These are phyloP conservation scores for Fusarium pilosicola DNA, from an alignment of 2,329 filamentous ascomycete genomes.

Conservation along the genomic window DNA sequence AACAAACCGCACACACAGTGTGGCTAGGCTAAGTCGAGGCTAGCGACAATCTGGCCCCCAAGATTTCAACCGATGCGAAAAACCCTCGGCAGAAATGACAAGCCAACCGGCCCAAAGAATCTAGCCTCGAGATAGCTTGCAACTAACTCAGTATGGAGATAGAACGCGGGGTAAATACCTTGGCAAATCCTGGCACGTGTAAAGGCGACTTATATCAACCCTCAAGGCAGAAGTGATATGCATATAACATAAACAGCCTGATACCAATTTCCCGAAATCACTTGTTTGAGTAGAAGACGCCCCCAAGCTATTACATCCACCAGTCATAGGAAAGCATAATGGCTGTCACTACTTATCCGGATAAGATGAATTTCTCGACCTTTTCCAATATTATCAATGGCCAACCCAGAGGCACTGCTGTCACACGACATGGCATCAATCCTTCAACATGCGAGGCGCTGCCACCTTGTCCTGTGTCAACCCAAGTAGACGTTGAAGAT, in stretches of 20 bases:
- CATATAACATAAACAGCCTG: not conserved
- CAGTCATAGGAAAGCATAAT: not conserved
- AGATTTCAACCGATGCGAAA: not conserved
- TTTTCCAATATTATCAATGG: constrained; percentile 2
- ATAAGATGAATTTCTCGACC: not conserved
- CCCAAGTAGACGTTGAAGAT: not conserved
- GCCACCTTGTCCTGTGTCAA: not conserved
- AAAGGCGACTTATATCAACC: not conserved
- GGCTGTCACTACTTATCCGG: not conserved
- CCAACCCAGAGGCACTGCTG: not conserved
- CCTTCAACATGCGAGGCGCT: not conserved
- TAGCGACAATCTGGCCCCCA: not conserved
- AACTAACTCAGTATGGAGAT: not conserved
- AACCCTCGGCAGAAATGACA: constrained; percentile 1
- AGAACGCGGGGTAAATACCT: not conserved
- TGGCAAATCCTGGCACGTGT: not conserved
- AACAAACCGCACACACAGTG: not conserved
- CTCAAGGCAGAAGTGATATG: not conserved
- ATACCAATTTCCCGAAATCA: not conserved
- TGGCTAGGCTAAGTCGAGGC: not conserved
- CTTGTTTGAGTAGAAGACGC: not conserved
- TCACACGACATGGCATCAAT: not conserved
- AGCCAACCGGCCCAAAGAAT: not conserved
- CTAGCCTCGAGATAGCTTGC: not conserved
- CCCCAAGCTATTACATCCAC: not conserved